Base-by-base conservation (phyloP, 345 rosid species). In the Heritiera fomes region DNA sequence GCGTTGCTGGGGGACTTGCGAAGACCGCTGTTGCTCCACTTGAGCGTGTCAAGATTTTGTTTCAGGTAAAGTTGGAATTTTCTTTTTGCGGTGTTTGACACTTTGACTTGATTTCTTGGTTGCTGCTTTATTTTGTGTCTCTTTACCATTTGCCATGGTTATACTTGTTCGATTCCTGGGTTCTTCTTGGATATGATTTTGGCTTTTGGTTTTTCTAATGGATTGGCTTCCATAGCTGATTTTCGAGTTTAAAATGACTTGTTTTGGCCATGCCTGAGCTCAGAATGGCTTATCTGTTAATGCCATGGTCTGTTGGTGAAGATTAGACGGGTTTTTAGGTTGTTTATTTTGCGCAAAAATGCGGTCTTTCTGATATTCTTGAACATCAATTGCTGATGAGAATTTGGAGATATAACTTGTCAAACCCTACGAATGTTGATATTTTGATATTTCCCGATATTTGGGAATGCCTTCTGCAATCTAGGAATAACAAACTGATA, bases 21-120 rank as follows among this genome's bases (percentile, higher is more conserved):
- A 95, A 95, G 84, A 72, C 92, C 17, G 92, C 77, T 72, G 99
- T 95, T 18, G 99, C 98, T 75, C 98, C 99, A 10, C 96, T 95
- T 56, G 98, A 95, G 83, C 92, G 95, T 56, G 90, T 95, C 79
- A 95, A 95, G 92, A 95, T 95, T 80, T 82, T 95, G 77, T 93
- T 95, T 78, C 97, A 93, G 98, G 99, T 93, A 79, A 46, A 7
- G 11, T 40, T 65, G 1, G 17, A 11, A 9, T 69, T 28, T 71
- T 50, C 15, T 55, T 41, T 58, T 30, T 41, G 49, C 59, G 14
- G 12, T 60, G 2, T 60, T 28, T 60, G 43, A 12, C n/a, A 8
- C 20, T 76, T 56, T 50, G 13, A 11, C 30, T 49, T 18, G 40
- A 12, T 47, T 18, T 58, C 30, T 34, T 38, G 8, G 8, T 63